These are phyloP conservation scores for Phytopythium boreale DNA, from an alignment of 352 stramenopile species.

Conservation along the genomic window DNA sequence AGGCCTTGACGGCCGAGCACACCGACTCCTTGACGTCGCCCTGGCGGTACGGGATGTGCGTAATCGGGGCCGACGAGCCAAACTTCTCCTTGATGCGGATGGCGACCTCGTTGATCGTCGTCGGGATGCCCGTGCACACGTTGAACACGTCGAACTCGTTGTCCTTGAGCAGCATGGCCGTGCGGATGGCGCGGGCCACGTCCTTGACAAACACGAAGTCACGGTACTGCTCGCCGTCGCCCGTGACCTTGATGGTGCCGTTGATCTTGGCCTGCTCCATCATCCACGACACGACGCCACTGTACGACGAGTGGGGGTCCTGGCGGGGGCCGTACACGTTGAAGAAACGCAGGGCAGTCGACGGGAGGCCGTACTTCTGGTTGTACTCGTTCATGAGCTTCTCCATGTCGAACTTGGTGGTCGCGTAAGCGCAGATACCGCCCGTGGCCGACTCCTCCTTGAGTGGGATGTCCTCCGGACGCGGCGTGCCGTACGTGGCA, in stretches of 20 bases:
- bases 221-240: constrained; percentile 74
- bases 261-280: constrained; percentile 87
- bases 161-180: constrained; percentile 65
- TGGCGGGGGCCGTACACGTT: constrained; percentile 84
- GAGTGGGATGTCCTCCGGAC: constrained; percentile 64
- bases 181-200: constrained; percentile 74
- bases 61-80: constrained; percentile 58
- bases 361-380: constrained; percentile 60
- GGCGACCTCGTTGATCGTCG: constrained; percentile 58
- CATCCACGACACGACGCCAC: constrained; percentile 82
- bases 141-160: constrained; percentile 83
- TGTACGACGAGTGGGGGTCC: constrained; percentile 82
- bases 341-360: constrained; percentile 81
- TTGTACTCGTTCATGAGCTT: constrained; percentile 74
- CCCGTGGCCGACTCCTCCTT: constrained; percentile 71
- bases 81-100: constrained; percentile 71
- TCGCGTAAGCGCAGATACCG: constrained; percentile 80
- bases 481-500: constrained; percentile 68
- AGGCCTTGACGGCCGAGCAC: constrained; percentile 62
- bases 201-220: constrained; percentile 89
- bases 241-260: constrained; percentile 74
- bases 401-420: constrained; percentile 86
- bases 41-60: constrained; percentile 61
- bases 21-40: constrained; percentile 84
- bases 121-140: constrained; percentile 79